Conservation (phyloP, 1,284 basidiomycete species). For the Vanrija humicola region DNA sequence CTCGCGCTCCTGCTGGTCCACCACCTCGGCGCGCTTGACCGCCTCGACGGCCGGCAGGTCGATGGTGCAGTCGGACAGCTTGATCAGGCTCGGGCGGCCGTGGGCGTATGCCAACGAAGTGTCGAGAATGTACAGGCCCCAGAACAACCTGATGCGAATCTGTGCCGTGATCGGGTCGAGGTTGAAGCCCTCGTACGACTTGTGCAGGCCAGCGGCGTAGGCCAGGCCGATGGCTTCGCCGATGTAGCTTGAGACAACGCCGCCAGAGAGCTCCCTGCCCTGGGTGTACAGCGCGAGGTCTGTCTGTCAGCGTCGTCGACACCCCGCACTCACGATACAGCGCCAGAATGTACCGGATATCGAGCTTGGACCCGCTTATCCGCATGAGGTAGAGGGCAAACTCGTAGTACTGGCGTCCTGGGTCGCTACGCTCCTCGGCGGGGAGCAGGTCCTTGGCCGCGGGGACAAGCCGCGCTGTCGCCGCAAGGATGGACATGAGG, state of each 20-base stretch:
- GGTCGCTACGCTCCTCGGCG: neutral
- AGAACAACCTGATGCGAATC: conserved; percentile 12
- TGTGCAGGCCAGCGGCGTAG: conserved; percentile 11
- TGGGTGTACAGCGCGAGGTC: conserved; percentile 9
- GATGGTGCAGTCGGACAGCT: conserved; percentile 12
- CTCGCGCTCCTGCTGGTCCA: conserved; percentile 9
- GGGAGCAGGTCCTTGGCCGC: conserved; percentile 1
- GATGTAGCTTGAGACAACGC: conserved; percentile 9
- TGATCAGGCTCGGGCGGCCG: conserved; percentile 11
- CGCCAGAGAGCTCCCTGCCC: conserved; percentile 4
- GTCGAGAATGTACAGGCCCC: conserved; percentile 13
- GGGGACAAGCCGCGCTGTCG: conserved; percentile 11
- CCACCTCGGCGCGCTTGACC: conserved; percentile 11
- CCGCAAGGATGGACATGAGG: conserved; percentile 15
- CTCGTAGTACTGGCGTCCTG: conserved; percentile 11
- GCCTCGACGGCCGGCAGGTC: conserved; percentile 9
- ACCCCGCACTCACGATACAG: conserved; percentile 9
- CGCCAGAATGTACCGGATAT: conserved; percentile 13
- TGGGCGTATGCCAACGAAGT: conserved; percentile 12
- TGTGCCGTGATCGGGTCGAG: conserved; percentile 15
- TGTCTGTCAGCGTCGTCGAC: neutral
- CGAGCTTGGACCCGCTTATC: conserved; percentile 14
- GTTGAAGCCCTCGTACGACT: conserved; percentile 7
- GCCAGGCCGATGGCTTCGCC: conserved; percentile 13
- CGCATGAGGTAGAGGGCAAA: conserved; percentile 13